A percentile compares a stretch with the other conserved stretches of the same genome.
Conservation (phyloP, 805 yeast genomes). For the Nakazawaea ambrosiae region DNA sequence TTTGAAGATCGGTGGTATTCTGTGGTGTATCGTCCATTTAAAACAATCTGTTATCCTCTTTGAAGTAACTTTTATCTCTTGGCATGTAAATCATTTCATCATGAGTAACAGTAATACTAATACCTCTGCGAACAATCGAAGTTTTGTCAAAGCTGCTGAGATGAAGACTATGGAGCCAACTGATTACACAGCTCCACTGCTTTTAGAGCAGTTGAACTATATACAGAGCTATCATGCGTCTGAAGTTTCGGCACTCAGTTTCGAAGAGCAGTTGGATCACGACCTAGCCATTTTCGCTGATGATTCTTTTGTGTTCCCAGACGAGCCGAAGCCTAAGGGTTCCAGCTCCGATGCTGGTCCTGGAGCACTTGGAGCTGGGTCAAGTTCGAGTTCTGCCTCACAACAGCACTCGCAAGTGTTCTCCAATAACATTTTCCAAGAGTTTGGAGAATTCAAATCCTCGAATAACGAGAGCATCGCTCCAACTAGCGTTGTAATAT, state of each 20-base stretch:
- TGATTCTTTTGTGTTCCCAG: constrained; percentile 73
- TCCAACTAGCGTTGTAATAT: background rate
- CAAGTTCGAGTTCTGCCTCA: background rate
- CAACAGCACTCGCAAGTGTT: background rate
- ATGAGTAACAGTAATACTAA: too few species aligned
- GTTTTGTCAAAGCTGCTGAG: too few species aligned
- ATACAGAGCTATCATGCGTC: constrained; percentile 1
- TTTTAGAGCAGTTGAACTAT: constrained; percentile 6
- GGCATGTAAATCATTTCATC: too few species aligned
- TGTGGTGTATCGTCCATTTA: too few species aligned
- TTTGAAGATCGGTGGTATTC: too few species aligned
- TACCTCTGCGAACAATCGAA: too few species aligned
- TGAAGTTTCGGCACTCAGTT: constrained; percentile 15
- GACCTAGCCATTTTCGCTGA: constrained; percentile 81
- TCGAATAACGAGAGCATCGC: background rate
- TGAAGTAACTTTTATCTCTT: too few species aligned
- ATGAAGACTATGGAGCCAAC: too few species aligned
- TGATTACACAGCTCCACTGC: constrained; percentile 3
- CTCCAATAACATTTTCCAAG: background rate
- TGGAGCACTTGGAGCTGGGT: too few species aligned
- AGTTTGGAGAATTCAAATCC: background rate
- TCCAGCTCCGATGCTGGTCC: constrained; percentile 19
- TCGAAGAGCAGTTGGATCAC: constrained; percentile 46
- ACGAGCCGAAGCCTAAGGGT: constrained; percentile 74
- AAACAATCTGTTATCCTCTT: too few species aligned